Evolutionary conservation across 2,329 filamentous ascomycete species (phyloP).

Genomic region (Botrytis fabae): DNA sequence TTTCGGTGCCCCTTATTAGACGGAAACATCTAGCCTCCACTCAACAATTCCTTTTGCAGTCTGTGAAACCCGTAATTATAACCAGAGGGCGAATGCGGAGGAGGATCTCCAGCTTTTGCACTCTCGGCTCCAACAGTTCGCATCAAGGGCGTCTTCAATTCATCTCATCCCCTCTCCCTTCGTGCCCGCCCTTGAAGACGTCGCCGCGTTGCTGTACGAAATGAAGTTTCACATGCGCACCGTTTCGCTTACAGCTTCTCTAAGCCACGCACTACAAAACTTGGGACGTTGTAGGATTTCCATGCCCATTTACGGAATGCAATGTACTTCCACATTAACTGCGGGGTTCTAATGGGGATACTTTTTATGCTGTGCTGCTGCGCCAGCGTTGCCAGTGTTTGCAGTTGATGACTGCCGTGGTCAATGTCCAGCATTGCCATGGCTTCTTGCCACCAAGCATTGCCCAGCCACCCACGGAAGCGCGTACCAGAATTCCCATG

Average conservation of each 20-base stretch:
- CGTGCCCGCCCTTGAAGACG: neutral
- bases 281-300: neutral
- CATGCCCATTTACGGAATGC: neutral
- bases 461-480: constrained; percentile 1
- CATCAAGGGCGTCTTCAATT: neutral
- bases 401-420: neutral
- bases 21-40: neutral
- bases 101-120: neutral
- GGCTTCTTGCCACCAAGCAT: neutral
- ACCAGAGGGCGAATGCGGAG: neutral
- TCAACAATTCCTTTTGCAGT: neutral
- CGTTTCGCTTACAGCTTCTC: neutral
- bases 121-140: neutral
- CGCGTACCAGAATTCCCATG: neutral
- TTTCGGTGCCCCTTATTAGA: neutral
- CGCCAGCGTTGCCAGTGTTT: neutral
- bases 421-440: neutral
- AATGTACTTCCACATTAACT: neutral
- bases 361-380: constrained; percentile 2
- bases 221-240: neutral
- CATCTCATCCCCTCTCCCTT: neutral
- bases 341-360: neutral
- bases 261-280: neutral
- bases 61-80: neutral
- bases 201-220: neutral